phyloP scores from a whole-genome alignment of 179 eudicot genomes.

The Sideroxylon spinosum region DNA sequence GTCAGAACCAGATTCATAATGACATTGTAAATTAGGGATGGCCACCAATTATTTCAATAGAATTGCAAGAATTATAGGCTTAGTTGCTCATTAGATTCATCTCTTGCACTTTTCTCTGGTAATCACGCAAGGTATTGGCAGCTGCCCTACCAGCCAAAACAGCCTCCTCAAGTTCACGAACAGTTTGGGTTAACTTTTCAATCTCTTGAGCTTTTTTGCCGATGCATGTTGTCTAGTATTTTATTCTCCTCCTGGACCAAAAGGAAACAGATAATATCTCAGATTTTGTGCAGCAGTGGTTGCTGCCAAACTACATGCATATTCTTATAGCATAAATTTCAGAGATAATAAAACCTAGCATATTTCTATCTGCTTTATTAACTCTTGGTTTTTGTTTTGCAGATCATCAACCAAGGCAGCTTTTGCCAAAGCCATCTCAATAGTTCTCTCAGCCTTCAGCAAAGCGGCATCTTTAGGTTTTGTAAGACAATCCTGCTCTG shows the following conservation, averaged over 20 bases:
- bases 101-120: slow-evolving; percentile 76
- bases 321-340: not conserved
- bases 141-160: slow-evolving; percentile 90
- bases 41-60: not conserved
- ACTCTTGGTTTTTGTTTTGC: slow-evolving; percentile 74
- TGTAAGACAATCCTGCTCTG: slow-evolving; percentile 73
- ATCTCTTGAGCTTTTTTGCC: slow-evolving; percentile 79
- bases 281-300: not conserved
- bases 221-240: slow-evolving; percentile 71
- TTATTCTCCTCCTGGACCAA: slow-evolving; percentile 66
- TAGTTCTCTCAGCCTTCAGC: slow-evolving; percentile 69
- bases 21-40: not conserved
- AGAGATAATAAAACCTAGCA: slow-evolving; percentile 49
- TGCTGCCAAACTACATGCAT: not conserved
- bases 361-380: slow-evolving; percentile 77
- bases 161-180: slow-evolving; percentile 80
- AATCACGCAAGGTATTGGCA: slow-evolving; percentile 84
- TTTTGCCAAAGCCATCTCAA: slow-evolving; percentile 66
- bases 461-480: slow-evolving; percentile 82
- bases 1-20: slow-evolving; percentile 11
- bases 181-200: slow-evolving; percentile 75
- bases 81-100: slow-evolving; percentile 42
- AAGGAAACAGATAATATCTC: slow-evolving; percentile 11
- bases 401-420: slow-evolving; percentile 81
- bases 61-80: not conserved